Evolutionary conservation across 352 stramenopile genomes (phyloP).

Genomic region (Phytophthora melonis): DNA sequence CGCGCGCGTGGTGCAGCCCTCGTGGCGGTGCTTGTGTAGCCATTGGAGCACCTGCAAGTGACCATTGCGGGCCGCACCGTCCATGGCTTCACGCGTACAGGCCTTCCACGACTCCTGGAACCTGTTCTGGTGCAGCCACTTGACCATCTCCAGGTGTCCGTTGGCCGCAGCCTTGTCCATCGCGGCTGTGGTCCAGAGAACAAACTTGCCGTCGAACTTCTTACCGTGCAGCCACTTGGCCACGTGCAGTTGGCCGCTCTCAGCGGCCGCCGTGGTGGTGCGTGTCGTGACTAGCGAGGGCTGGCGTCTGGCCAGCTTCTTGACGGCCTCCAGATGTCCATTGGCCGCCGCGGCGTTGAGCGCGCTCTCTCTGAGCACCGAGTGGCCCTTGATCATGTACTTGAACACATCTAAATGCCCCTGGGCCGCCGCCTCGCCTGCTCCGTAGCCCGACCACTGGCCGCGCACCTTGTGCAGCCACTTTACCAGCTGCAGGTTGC

Average conservation of each 20-base stretch:
- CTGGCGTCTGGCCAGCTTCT: slow-evolving; percentile 33
- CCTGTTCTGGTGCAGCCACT: slow-evolving; percentile 52
- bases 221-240: slow-evolving; percentile 47
- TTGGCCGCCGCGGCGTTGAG: slow-evolving; percentile 41
- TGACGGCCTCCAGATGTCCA: slow-evolving; percentile 44
- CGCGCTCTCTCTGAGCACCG: slow-evolving; percentile 28
- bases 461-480: slow-evolving; percentile 41
- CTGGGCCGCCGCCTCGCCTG: slow-evolving; percentile 41
- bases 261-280: slow-evolving; percentile 39
- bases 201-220: slow-evolving; percentile 39
- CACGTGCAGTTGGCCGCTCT: slow-evolving; percentile 37
- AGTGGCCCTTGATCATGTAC: slow-evolving; percentile 52
- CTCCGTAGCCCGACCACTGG: slow-evolving; percentile 48
- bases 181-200: slow-evolving; percentile 41
- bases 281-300: slow-evolving; percentile 30
- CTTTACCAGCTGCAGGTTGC: slow-evolving; percentile 45
- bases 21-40: slow-evolving; percentile 39
- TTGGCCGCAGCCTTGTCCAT: slow-evolving; percentile 44
- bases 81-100: slow-evolving; percentile 43
- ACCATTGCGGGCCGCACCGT: slow-evolving; percentile 37
- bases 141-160: slow-evolving; percentile 45
- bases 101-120: slow-evolving; percentile 43
- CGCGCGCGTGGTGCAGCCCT: slow-evolving; percentile 37
- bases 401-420: slow-evolving; percentile 49
- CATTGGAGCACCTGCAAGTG: slow-evolving; percentile 38